These are phyloP conservation scores for Ogataea saltuana DNA, from an alignment of 805 yeast genomes.

Conservation along the genomic window DNA sequence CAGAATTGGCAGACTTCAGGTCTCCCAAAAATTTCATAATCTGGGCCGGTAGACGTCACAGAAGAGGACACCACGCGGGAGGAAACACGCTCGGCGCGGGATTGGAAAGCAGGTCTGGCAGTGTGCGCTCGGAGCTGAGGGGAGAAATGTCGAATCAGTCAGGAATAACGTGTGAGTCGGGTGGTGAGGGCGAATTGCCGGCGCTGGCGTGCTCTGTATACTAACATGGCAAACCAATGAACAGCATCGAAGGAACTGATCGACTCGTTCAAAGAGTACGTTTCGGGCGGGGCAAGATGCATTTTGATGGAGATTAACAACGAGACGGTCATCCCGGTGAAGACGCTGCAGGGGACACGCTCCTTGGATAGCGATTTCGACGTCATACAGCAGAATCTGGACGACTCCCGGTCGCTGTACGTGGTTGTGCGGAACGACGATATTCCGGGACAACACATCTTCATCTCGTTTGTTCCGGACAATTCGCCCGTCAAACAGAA, in stretches of 20 bases:
- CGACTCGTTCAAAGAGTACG: conserved; percentile 44
- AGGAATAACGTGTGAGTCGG: conserved; percentile 50
- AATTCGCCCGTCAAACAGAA: conserved; percentile 75
- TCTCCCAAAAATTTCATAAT: not conserved
- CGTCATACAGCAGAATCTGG: conserved; percentile 33
- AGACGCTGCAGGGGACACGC: conserved; percentile 32
- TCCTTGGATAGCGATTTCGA: conserved; percentile 39
- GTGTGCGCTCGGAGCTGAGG: too few species aligned
- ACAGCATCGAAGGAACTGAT: conserved; percentile 46
- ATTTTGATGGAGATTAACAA: conserved; percentile 31
- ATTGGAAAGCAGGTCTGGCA: not conserved
- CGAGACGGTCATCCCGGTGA: conserved; percentile 37
- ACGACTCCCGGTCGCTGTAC: conserved; percentile 48
- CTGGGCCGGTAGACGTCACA: too few species aligned
- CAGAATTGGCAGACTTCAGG: not conserved
- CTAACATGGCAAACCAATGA: too few species aligned
- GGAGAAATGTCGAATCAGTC: conserved; percentile 64
- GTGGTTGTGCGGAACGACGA: conserved; percentile 45
- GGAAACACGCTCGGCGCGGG: not conserved
- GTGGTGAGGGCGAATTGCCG: too few species aligned
- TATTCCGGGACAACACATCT: conserved; percentile 41
- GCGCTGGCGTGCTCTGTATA: too few species aligned
- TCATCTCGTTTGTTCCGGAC: conserved; percentile 87
- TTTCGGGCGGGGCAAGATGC: conserved; percentile 34
- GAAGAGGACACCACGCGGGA: not conserved